Conservation (phyloP, 305 asterid species). For the Fraxinus nigra region DNA sequence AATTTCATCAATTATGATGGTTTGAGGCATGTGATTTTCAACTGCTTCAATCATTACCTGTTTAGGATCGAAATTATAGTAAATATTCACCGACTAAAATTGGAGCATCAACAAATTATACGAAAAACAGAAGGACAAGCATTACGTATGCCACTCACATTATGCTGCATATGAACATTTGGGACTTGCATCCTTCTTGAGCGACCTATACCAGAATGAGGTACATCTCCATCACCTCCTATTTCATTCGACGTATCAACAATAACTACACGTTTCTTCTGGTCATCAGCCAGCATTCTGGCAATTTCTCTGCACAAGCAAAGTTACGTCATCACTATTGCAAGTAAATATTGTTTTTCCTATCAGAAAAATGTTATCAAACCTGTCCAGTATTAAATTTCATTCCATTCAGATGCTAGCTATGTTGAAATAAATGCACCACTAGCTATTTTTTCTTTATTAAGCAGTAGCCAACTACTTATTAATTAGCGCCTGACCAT, state of each 20-base stretch:
- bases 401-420: background rate
- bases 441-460: background rate
- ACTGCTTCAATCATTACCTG: conserved; percentile 99
- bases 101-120: background rate
- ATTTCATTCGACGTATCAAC: conserved; percentile 98
- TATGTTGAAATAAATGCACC: background rate
- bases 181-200: conserved; percentile 99
- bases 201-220: conserved; percentile 94
- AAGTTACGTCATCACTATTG: conserved; percentile 5
- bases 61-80: conserved; percentile 14
- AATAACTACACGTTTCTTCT: conserved; percentile 83
- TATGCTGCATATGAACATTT: conserved; percentile 90
- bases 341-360: background rate
- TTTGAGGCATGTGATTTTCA: conserved; percentile 96
- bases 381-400: background rate
- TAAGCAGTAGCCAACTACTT: background rate
- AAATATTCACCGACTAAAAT: conserved; percentile 18
- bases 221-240: conserved; percentile 97
- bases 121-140: background rate
- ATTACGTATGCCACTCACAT: conserved; percentile 47
- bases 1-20: conserved; percentile 92
- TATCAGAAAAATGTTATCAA: background rate
- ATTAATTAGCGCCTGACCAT: background rate
- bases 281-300: conserved; percentile 89
- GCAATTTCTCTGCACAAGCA: conserved; percentile 75